Evolutionary conservation across 2,329 filamentous ascomycete genomes (phyloP).

Genomic region (Diaporthe caulivora): DNA sequence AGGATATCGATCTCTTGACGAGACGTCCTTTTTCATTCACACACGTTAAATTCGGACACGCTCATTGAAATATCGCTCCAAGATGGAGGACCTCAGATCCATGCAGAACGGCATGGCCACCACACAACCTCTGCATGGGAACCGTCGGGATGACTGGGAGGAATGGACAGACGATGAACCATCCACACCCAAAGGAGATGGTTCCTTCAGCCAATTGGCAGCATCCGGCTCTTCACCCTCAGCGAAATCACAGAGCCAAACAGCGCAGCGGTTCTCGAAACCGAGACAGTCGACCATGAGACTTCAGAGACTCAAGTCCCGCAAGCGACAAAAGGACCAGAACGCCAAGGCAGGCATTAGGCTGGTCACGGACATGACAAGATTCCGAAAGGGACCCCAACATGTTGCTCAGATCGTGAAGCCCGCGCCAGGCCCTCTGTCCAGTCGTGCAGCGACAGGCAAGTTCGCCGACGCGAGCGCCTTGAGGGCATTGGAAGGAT

Average conservation of each 20-base stretch:
- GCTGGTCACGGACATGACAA: slow-evolving; percentile 77
- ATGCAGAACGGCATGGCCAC: slow-evolving; percentile 40
- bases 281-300: slow-evolving; percentile 53
- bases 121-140: slow-evolving; percentile 40
- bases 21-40: not conserved
- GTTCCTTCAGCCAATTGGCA: slow-evolving; percentile 39
- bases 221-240: slow-evolving; percentile 2
- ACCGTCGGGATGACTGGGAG: slow-evolving; percentile 61
- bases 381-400: slow-evolving; percentile 57
- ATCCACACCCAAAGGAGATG: slow-evolving; percentile 53
- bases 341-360: slow-evolving; percentile 74
- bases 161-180: slow-evolving; percentile 65
- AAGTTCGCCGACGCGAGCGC: slow-evolving; percentile 72
- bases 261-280: slow-evolving; percentile 47
- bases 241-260: slow-evolving; percentile 16
- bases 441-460: slow-evolving; percentile 40
- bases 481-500: slow-evolving; percentile 70
- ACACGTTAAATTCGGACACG: not conserved
- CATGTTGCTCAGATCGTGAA: slow-evolving; percentile 51
- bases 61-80: slow-evolving; percentile 16
- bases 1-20: slow-evolving; percentile 23
- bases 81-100: slow-evolving; percentile 45
- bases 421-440: slow-evolving; percentile 35
- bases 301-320: slow-evolving; percentile 66
- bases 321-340: slow-evolving; percentile 70